These are phyloP conservation scores for Metschnikowia vanudenii DNA, from an alignment of 805 yeast species.

Conservation along the genomic window DNA sequence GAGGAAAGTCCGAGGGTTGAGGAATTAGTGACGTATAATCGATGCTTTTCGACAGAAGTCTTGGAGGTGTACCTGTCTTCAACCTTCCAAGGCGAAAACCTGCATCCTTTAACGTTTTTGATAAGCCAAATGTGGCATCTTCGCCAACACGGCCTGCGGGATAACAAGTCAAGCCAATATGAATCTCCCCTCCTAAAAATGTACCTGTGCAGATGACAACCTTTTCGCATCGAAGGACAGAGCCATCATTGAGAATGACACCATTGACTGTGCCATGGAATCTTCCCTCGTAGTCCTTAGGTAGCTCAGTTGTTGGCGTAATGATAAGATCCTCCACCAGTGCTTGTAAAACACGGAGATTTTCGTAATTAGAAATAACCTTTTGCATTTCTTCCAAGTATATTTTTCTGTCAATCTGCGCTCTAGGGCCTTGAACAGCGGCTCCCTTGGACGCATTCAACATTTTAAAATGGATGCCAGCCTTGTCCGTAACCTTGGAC, in stretches of 20 bases:
- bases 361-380: slow-evolving; percentile 52
- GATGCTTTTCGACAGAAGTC: slow-evolving; percentile 71
- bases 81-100: slow-evolving; percentile 86
- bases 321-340: slow-evolving; percentile 84
- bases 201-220: slow-evolving; percentile 96
- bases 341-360: slow-evolving; percentile 63
- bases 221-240: slow-evolving; percentile 53
- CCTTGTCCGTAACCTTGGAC: slow-evolving; percentile 79
- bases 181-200: slow-evolving; percentile 90
- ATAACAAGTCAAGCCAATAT: slow-evolving; percentile 72
- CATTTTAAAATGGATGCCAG: slow-evolving; percentile 89
- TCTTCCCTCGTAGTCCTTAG: slow-evolving; percentile 38
- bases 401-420: slow-evolving; percentile 86
- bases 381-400: slow-evolving; percentile 79
- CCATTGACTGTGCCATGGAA: slow-evolving; percentile 57
- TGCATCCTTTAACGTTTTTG: slow-evolving; percentile 68
- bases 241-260: slow-evolving; percentile 68
- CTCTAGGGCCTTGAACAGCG: slow-evolving; percentile 98
- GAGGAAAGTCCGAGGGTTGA: slow-evolving; percentile 81
- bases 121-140: slow-evolving; percentile 83
- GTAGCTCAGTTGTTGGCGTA: slow-evolving; percentile 30
- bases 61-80: slow-evolving; percentile 97
- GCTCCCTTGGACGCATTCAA: slow-evolving; percentile 86
- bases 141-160: slow-evolving; percentile 97
- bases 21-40: slow-evolving; percentile 59